Evolutionary conservation across 2,329 filamentous ascomycete species (phyloP).

Genomic region (Trichoderma arundinaceum): DNA sequence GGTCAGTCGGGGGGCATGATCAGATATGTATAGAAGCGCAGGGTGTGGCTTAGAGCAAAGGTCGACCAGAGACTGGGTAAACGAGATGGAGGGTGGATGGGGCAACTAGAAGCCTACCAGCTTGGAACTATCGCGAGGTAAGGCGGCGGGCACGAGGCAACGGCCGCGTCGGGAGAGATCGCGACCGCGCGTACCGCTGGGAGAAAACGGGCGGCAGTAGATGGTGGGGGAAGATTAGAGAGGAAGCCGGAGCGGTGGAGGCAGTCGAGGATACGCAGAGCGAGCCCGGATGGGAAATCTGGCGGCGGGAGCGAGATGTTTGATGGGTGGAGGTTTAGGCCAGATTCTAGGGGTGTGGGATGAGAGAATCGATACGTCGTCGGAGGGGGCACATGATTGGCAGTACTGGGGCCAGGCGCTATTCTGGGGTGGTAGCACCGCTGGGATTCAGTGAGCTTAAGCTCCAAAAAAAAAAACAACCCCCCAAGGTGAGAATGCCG

Average conservation of each 20-base stretch:
- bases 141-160: slow-evolving; percentile 35
- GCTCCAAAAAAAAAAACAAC: slow-evolving; percentile 8
- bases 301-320: slow-evolving; percentile 41
- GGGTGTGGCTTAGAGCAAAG: slow-evolving; percentile 21
- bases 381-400: slow-evolving; percentile 45
- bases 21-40: slow-evolving; percentile 32
- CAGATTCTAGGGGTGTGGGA: slow-evolving; percentile 34
- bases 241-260: slow-evolving; percentile 23
- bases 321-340: slow-evolving; percentile 38
- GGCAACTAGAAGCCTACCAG: slow-evolving; percentile 32
- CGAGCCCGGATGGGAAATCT: slow-evolving; percentile 32
- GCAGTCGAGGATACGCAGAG: slow-evolving; percentile 14
- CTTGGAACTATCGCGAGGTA: slow-evolving; percentile 27
- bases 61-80: slow-evolving; percentile 25
- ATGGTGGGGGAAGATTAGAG: slow-evolving; percentile 30
- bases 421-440: slow-evolving; percentile 34
- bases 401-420: slow-evolving; percentile 34
- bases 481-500: slow-evolving; percentile 28
- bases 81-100: slow-evolving; percentile 25
- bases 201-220: slow-evolving; percentile 32
- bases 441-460: slow-evolving; percentile 31
- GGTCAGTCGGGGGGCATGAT: slow-evolving; percentile 35
- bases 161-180: slow-evolving; percentile 37
- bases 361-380: slow-evolving; percentile 34
- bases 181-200: slow-evolving; percentile 44